Evolutionary conservation across 768 basidiomycete species (phyloP).

Genomic region (Galerina sulciceps): DNA sequence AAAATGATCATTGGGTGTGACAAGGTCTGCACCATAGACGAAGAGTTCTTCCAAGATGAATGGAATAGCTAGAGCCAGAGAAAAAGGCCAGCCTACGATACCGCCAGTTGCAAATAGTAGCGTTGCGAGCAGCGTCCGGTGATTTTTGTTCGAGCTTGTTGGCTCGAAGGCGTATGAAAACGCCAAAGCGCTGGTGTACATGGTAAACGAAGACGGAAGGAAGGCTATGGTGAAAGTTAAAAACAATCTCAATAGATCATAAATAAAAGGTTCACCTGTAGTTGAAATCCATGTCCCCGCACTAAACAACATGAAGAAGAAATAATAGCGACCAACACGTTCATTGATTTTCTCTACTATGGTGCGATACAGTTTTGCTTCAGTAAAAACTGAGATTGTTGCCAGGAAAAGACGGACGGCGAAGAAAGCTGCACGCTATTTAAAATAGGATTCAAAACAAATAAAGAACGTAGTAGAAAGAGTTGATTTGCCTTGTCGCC

Average conservation of each 20-base stretch:
- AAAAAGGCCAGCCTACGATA: constrained; percentile 96
- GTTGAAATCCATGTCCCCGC: constrained; percentile 97
- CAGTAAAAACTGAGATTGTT: constrained; percentile 71
- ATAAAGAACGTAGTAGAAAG: background rate
- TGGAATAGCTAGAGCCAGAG: constrained; percentile 84
- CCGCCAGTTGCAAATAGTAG: constrained; percentile 78
- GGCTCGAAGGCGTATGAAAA: constrained; percentile 70
- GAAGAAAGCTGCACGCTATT: constrained; percentile 87
- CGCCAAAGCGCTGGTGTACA: constrained; percentile 86
- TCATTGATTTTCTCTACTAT: constrained; percentile 85
- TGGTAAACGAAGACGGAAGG: constrained; percentile 93
- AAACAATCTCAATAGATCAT: constrained; percentile 5
- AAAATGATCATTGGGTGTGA: constrained; percentile 44
- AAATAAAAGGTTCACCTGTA: constrained; percentile 54
- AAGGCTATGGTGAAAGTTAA: constrained; percentile 59
- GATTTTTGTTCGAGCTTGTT: constrained; percentile 52
- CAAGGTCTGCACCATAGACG: constrained; percentile 69
- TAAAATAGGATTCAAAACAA: constrained; percentile 1
- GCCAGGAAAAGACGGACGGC: constrained; percentile 82
- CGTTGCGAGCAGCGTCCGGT: constrained; percentile 68
- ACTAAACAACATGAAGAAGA: constrained; percentile 84
- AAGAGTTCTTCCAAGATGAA: constrained; percentile 92
- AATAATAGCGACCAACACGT: constrained; percentile 89
- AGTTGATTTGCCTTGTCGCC: constrained; percentile 61
- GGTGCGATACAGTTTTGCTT: constrained; percentile 81